These are phyloP conservation scores for Backusella westeae DNA, from an alignment of 192 early-diverging fungal species.

Conservation along the genomic window DNA sequence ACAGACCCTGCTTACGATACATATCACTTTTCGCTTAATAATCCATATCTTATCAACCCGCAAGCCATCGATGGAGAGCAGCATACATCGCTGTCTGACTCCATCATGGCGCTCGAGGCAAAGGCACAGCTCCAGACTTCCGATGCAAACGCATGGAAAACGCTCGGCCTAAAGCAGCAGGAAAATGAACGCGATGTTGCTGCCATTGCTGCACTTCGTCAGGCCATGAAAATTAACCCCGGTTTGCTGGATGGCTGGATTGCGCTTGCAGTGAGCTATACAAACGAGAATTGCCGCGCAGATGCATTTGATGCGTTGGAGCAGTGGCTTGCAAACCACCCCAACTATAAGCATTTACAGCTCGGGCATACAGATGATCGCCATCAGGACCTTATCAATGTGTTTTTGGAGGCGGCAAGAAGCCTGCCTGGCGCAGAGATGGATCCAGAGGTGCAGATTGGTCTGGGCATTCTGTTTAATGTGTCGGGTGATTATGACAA, in stretches of 20 bases:
- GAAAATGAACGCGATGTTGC: constrained; percentile 93
- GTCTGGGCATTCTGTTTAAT: constrained; percentile 95
- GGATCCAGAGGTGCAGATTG: constrained; percentile 94
- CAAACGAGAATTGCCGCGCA: constrained; percentile 81
- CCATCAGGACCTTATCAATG: constrained; percentile 68
- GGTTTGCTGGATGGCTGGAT: constrained; percentile 76
- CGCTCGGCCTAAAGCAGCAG: constrained; percentile 85
- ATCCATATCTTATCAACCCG: constrained; percentile 64
- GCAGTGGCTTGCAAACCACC: constrained; percentile 78
- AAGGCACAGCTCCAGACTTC: constrained; percentile 73
- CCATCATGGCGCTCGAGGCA: constrained; percentile 87
- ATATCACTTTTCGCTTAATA: constrained; percentile 76
- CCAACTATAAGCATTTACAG: constrained; percentile 59
- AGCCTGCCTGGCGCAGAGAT: constrained; percentile 57
- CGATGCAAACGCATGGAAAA: constrained; percentile 81
- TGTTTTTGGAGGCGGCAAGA: constrained; percentile 80
- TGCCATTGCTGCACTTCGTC: constrained; percentile 87
- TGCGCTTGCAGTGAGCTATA: constrained; percentile 87
- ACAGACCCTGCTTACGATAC: constrained; percentile 53
- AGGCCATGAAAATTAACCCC: constrained; percentile 74
- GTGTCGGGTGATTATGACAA: constrained; percentile 88
- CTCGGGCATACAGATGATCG: constrained; percentile 34
- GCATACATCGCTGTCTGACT: constrained; percentile 75
- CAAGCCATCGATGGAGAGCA: constrained; percentile 44
- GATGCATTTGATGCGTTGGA: constrained; percentile 89